Evolutionary conservation across 2,329 filamentous ascomycete species (phyloP).

Genomic region (Chrysosphaeria jannelii): DNA sequence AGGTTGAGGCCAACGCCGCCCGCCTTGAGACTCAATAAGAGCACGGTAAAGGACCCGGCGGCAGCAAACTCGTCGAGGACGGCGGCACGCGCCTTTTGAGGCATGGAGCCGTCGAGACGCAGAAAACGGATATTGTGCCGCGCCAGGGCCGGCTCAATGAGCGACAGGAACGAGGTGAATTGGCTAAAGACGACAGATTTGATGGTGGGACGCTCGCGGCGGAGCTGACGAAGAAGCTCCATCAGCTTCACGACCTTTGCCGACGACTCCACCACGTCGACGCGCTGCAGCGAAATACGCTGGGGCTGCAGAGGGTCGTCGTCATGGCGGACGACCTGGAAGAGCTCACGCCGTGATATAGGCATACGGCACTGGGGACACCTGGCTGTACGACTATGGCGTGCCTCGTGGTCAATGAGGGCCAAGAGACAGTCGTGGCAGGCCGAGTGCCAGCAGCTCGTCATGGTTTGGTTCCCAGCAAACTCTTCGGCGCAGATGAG

Average conservation of each 20-base stretch:
- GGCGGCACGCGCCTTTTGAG: constrained; percentile 53
- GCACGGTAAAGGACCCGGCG: constrained; percentile 30
- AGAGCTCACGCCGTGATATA: constrained; percentile 60
- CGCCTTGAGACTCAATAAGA: constrained; percentile 62
- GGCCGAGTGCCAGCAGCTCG: constrained; percentile 89
- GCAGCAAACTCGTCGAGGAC: constrained; percentile 46
- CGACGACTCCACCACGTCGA: constrained; percentile 38
- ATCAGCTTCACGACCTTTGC: constrained; percentile 69
- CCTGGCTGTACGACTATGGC: constrained; percentile 42
- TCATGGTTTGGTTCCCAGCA: constrained; percentile 83
- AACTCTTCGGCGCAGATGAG: constrained; percentile 87
- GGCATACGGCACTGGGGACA: constrained; percentile 78
- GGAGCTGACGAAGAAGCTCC: constrained; percentile 37
- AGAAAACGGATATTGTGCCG: constrained; percentile 46
- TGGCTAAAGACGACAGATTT: constrained; percentile 93
- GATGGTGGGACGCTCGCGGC: constrained; percentile 30
- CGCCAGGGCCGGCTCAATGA: constrained; percentile 57
- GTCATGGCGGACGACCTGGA: constrained; percentile 68
- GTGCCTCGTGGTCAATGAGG: constrained; percentile 64
- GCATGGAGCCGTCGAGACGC: constrained; percentile 77
- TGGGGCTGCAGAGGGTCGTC: constrained; percentile 18
- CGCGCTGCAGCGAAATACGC: constrained; percentile 27
- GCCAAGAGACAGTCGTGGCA: constrained; percentile 81
- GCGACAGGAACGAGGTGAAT: constrained; percentile 82
- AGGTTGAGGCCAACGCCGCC: constrained; percentile 86